Percentiles rank a stretch among this genome's conserved stretches.
phyloP scores from a whole-genome alignment of 192 early-diverging fungal species.

The Spinellus fusiger region DNA sequence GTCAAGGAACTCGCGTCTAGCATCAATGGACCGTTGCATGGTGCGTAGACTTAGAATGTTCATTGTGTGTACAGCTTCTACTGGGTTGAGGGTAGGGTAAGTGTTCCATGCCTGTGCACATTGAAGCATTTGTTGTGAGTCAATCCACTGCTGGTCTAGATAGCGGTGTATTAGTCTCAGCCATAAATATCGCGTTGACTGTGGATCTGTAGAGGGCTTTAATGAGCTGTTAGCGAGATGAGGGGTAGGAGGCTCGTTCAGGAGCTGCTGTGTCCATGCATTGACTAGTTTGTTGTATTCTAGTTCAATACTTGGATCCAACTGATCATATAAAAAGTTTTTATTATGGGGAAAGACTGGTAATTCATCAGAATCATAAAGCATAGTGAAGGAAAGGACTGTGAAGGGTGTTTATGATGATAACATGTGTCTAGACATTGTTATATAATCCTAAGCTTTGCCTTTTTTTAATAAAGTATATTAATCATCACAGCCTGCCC shows the following conservation, averaged over 20 bases:
- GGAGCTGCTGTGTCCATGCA: slow-evolving; percentile 11
- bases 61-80: slow-evolving; percentile 19
- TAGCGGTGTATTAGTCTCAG: slow-evolving; percentile 11
- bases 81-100: not conserved
- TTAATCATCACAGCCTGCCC: not conserved
- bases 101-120: slow-evolving; percentile 19
- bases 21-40: slow-evolving; percentile 17
- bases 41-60: slow-evolving; percentile 12
- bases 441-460: not conserved
- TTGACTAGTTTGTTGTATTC: slow-evolving; percentile 13
- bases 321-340: not conserved
- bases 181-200: slow-evolving; percentile 6
- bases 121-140: slow-evolving; percentile 19
- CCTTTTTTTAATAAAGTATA: slow-evolving; percentile 6
- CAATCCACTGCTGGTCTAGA: slow-evolving; percentile 19
- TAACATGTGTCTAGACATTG: too few species aligned
- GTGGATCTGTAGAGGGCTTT: not conserved
- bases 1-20: slow-evolving; percentile 13
- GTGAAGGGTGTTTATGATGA: not conserved
- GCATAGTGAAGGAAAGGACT: not conserved
- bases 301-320: slow-evolving; percentile 12
- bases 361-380: not conserved
- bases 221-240: not conserved
- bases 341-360: not conserved
- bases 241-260: not conserved